Evolutionary conservation across 768 basidiomycete genomes (phyloP), one percentile per base, ranked within the genome.

Genomic region (Nidula microcarpa): DNA sequence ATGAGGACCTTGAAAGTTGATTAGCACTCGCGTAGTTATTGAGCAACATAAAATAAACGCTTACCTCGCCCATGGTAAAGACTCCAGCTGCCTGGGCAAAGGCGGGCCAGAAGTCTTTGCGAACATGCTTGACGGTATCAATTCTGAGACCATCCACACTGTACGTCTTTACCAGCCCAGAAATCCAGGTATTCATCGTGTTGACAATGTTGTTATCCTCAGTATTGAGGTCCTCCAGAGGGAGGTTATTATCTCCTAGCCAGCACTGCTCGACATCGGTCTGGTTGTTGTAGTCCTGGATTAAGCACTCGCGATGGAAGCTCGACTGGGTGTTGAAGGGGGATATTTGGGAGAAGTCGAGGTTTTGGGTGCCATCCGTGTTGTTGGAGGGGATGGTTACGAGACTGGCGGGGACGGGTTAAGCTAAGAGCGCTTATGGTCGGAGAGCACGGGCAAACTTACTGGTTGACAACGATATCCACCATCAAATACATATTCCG

Each of bases 401-500:
- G 9, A 10, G 13, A 39, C 14, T 14, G 14, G 8, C 30, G 33
- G 33, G 4, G 23, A 47, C 33, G n/a, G 34, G 23, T 9, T 36
- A 47, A 45, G 11, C 33, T 33, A 43, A 6, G 35, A 55, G 81
- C 23, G 23, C 23, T 30, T 30, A 30, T 30, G 23, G 23, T 30
- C 23, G 23, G 23, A 2, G 23, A 30, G 23, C 23, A 30, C 23
- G 23, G 23, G 23, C 23, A 30, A 4, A 47, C 85, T 50, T 83
- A 86, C 69, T 91, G 86, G 67, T 91, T 91, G 46, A 86, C 80
- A 53, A 91, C 85, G 16, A 86, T 70, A 60, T 90, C 88, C 39
- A 91, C 77, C 86, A 89, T 90, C 61, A 91, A 70, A 53, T 61
- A 74, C 79, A 70, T 70, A 68, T 81, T 84, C 80, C 62, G 76